Evolutionary conservation across 768 basidiomycete species (phyloP).

Genomic region (Sporobolomyces roseus): DNA sequence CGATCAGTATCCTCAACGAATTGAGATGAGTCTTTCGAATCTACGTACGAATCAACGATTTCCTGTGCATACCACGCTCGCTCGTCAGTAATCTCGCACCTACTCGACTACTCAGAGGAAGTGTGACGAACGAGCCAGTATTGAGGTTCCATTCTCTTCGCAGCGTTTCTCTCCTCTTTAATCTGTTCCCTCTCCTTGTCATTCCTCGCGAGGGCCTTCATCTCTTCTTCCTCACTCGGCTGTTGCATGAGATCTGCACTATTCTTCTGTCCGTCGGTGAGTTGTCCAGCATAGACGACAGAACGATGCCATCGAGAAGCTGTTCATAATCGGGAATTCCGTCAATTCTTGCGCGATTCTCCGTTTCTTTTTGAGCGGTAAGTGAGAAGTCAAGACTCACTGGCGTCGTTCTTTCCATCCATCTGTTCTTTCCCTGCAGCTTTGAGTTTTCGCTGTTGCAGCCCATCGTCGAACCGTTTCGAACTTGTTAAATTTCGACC

Average conservation of each 20-base stretch:
- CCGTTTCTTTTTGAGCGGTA: too few relatives aligned
- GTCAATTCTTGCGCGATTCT: too few relatives aligned
- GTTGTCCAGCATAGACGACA: neutral
- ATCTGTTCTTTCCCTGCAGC: conserved; percentile 26
- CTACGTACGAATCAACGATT: too few relatives aligned
- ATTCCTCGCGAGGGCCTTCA: conserved; percentile 20
- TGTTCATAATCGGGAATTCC: too few relatives aligned
- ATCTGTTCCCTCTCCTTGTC: conserved; percentile 29
- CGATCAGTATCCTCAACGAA: too few relatives aligned
- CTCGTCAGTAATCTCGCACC: too few relatives aligned
- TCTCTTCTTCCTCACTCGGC: conserved; percentile 27
- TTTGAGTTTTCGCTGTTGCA: conserved; percentile 7
- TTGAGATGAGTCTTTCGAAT: too few relatives aligned
- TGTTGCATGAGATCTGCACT: conserved; percentile 4
- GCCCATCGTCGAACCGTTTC: conserved; percentile 27
- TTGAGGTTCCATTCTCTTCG: conserved; percentile 38
- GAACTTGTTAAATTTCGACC: conserved; percentile 22
- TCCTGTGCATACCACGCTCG: too few relatives aligned
- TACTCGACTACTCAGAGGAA: too few relatives aligned
- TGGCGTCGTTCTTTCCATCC: conserved; percentile 31
- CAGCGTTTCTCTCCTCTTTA: conserved; percentile 16
- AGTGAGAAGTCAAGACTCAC: neutral
- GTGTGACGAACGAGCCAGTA: too few relatives aligned
- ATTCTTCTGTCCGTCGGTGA: conserved; percentile 7
- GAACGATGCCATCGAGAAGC: conserved; percentile 38